These are phyloP conservation scores for Kwoniella bestiolae DNA, from an alignment of 768 basidiomycete genomes.

Conservation along the genomic window DNA sequence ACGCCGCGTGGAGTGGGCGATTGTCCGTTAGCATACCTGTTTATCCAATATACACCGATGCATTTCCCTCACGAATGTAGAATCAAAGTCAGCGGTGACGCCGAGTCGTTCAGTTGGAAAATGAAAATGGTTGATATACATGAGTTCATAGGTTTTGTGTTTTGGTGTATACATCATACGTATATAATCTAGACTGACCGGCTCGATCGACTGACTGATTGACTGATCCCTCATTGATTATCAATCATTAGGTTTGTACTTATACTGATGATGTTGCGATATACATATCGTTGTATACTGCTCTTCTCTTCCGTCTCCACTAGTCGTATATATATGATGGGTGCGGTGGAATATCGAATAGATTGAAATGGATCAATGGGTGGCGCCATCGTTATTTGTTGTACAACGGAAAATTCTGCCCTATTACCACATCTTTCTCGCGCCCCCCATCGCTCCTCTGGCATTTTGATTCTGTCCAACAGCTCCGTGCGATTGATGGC, in stretches of 20 bases:
- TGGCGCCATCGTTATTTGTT: neutral
- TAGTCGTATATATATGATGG: too few relatives aligned
- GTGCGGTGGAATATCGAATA: neutral
- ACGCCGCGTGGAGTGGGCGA: too few relatives aligned
- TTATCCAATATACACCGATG: neutral
- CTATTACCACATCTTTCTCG: slow-evolving; percentile 27
- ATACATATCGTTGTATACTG: neutral
- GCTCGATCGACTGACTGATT: neutral
- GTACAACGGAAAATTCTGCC: too few relatives aligned
- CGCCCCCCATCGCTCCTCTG: slow-evolving; percentile 15
- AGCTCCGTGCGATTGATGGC: slow-evolving; percentile 11
- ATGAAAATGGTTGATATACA: neutral
- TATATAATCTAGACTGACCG: slow-evolving; percentile 1
- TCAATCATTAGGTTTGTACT: neutral
- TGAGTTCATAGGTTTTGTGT: neutral
- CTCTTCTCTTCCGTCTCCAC: too few relatives aligned
- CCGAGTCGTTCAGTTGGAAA: too few relatives aligned
- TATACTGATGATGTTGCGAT: neutral
- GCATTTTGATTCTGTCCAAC: slow-evolving; percentile 7
- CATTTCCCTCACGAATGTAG: too few relatives aligned
- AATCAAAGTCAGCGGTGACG: too few relatives aligned
- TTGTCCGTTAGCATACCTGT: neutral
- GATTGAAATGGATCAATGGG: neutral
- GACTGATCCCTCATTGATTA: neutral
- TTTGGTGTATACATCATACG: neutral